phyloP scores from a whole-genome alignment of 371 early-diverging fungal genomes.

The Syncephalastrum contaminatum region DNA sequence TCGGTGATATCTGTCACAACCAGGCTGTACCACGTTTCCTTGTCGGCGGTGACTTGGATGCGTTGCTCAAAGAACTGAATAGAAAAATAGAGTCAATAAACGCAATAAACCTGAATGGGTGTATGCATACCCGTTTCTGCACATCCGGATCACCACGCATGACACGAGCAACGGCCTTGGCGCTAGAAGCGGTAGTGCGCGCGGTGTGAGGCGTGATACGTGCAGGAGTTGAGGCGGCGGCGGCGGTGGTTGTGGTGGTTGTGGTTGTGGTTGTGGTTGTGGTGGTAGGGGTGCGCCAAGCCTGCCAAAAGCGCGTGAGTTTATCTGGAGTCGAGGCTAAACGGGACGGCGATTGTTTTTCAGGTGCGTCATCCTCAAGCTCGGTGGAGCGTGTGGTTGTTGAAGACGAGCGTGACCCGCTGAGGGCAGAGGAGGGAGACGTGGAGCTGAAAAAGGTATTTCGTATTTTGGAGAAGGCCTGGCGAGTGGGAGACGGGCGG shows the following conservation, averaged over 20 bases:
- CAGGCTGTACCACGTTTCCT: constrained; percentile 57
- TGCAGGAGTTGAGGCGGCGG: no score
- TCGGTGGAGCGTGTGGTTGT: constrained; percentile 7
- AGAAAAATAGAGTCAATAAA: neutral
- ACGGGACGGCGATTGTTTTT: neutral
- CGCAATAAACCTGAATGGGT: neutral
- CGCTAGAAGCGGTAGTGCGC: no score
- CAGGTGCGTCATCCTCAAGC: no score
- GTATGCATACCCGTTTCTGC: no score
- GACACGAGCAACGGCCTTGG: no score
- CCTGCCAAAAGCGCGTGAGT: no score
- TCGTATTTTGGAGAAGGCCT: constrained; percentile 34
- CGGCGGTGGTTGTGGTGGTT: no score
- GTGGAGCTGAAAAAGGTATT: constrained; percentile 21
- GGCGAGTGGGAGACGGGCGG: constrained; percentile 21
- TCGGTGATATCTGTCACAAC: constrained; percentile 54
- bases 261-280: constrained; percentile 15
- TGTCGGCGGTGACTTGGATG: constrained; percentile 57
- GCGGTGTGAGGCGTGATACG: no score
- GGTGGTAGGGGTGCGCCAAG: no score
- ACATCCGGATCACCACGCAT: no score
- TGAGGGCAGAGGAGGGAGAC: no score
- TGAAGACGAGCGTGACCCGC: no score
- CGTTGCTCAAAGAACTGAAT: constrained; percentile 28
- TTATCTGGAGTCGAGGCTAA: neutral